Percentiles rank a stretch among this genome's conserved stretches.
Conservation (phyloP, 2,329 filamentous ascomycete genomes). For the Colletotrichum acutatum region DNA sequence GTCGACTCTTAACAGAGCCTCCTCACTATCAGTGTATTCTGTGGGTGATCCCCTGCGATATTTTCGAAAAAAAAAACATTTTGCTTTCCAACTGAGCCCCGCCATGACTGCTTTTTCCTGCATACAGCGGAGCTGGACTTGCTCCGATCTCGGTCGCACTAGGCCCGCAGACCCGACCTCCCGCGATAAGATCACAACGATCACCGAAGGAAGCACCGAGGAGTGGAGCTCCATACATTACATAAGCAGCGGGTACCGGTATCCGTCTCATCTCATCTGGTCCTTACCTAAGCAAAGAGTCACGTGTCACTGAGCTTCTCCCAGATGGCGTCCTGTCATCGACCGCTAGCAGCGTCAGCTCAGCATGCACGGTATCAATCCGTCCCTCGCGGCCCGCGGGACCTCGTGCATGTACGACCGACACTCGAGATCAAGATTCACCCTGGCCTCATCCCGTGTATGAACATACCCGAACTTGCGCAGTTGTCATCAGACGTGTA, state of each 20-base stretch:
- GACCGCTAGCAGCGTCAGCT: not conserved
- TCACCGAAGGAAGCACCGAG: conserved; percentile 15
- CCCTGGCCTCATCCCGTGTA: not conserved
- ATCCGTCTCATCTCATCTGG: too few relatives aligned
- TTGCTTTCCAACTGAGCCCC: conserved; percentile 2
- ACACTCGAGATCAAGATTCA: not conserved
- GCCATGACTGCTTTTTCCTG: conserved; percentile 11
- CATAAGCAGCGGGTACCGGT: not conserved
- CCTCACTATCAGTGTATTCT: not conserved
- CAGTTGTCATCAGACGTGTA: not conserved
- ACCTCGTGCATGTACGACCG: conserved; percentile 4
- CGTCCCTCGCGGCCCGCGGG: not conserved
- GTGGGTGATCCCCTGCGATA: conserved; percentile 2
- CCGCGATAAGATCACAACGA: conserved; percentile 11
- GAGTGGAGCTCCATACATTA: not conserved
- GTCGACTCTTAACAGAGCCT: not conserved
- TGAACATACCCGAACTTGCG: not conserved
- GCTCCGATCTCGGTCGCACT: conserved; percentile 28
- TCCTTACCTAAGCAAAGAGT: not conserved
- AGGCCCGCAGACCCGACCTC: conserved; percentile 17
- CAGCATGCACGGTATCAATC: not conserved
- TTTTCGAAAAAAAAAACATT: not conserved
- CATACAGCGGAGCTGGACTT: conserved; percentile 2
- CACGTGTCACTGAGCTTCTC: not conserved
- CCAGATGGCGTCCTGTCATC: not conserved